Evolutionary conservation across 257 asterid species (phyloP).

Genomic region (Solanum bukasovii): DNA sequence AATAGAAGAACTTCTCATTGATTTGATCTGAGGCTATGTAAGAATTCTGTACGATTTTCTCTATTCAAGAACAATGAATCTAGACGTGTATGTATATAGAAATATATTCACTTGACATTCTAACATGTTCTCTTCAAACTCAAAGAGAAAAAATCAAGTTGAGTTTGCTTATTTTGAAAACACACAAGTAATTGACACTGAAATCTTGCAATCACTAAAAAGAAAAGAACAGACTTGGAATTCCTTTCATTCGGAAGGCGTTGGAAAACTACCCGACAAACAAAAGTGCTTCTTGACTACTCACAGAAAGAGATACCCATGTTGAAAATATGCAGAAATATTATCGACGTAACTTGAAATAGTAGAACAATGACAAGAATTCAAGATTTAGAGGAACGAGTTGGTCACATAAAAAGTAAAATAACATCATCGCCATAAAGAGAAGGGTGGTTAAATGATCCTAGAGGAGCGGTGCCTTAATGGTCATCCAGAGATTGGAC

Average conservation of each 20-base stretch:
- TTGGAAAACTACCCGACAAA: neutral
- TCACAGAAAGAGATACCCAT: neutral
- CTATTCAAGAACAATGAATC: neutral
- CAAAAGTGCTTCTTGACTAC: neutral
- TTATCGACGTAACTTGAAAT: neutral
- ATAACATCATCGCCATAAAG: neutral
- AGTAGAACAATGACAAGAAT: neutral
- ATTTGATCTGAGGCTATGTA: neutral
- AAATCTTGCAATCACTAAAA: neutral
- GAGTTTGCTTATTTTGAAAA: neutral
- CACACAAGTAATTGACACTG: neutral
- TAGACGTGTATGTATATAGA: neutral
- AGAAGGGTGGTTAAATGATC: neutral
- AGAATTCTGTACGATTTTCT: neutral
- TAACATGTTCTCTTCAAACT: neutral
- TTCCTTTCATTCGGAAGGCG: neutral
- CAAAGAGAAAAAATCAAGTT: neutral
- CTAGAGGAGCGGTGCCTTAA: neutral
- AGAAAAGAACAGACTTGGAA: neutral
- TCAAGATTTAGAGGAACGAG: neutral
- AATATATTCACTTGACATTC: neutral
- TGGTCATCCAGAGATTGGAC: neutral
- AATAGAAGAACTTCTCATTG: neutral
- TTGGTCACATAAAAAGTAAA: neutral
- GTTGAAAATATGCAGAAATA: neutral